Evolutionary conservation across 2,329 filamentous ascomycete species (phyloP).

Genomic region (Leptodontidium sp.): DNA sequence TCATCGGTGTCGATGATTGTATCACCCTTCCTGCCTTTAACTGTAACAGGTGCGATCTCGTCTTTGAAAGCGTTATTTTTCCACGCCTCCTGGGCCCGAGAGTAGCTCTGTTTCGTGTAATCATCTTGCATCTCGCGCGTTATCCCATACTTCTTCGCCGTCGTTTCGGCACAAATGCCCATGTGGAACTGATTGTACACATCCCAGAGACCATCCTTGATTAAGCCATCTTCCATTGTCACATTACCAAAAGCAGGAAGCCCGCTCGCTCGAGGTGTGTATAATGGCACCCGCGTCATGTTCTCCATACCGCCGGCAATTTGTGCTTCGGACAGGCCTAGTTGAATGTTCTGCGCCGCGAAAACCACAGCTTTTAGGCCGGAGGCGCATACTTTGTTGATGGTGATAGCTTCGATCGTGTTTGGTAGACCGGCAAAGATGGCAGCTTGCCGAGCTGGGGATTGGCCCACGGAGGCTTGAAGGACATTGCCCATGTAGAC

Average conservation of each 20-base stretch:
- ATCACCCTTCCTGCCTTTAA: conserved; percentile 85
- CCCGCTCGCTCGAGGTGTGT: conserved; percentile 81
- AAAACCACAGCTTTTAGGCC: conserved; percentile 91
- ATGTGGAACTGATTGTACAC: conserved; percentile 98
- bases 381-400: conserved; percentile 98
- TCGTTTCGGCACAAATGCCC: conserved; percentile 96
- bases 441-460: conserved; percentile 88
- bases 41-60: conserved; percentile 87
- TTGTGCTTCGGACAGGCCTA: conserved; percentile 87
- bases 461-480: conserved; percentile 83
- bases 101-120: conserved; percentile 89
- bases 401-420: conserved; percentile 86
- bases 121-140: conserved; percentile 88
- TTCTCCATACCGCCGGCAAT: conserved; percentile 98
- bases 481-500: conserved; percentile 99
- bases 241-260: conserved; percentile 87
- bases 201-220: conserved; percentile 95
- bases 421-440: conserved; percentile 86
- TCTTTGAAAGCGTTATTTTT: conserved; percentile 82
- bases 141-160: conserved; percentile 85
- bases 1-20: conserved; percentile 83
- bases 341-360: conserved; percentile 92
- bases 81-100: conserved; percentile 91
- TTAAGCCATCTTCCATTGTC: conserved; percentile 87
- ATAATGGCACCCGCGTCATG: conserved; percentile 95